Percentiles rank a stretch among this genome's conserved stretches.
Conservation (phyloP, 495 filamentous ascomycete genomes). For the Tirmania nivea region DNA sequence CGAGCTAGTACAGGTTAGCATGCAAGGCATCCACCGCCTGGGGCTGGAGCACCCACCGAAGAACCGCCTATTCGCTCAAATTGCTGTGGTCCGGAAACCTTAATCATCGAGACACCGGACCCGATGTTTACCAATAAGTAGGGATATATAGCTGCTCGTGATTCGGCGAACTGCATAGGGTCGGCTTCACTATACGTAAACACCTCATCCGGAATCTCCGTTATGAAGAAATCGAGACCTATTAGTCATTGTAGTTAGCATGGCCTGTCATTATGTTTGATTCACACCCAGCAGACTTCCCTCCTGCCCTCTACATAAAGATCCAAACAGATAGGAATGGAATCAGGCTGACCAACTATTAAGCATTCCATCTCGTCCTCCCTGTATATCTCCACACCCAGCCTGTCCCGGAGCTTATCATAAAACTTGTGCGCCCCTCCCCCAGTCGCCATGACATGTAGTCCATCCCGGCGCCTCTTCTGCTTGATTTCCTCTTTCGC, state of each 20-base stretch:
- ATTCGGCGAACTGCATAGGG: conserved; percentile 63
- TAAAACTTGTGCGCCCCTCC: conserved; percentile 93
- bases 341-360: conserved; percentile 50
- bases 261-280: background rate
- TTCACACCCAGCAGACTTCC: no score
- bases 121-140: conserved; percentile 97
- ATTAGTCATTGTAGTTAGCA: background rate
- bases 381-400: conserved; percentile 67
- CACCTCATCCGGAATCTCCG: conserved; percentile 84
- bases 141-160: conserved; percentile 62
- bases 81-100: conserved; percentile 68
- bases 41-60: conserved; percentile 24
- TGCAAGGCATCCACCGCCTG: background rate
- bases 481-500: conserved; percentile 18
- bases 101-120: conserved; percentile 97
- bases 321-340: background rate
- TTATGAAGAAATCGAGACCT: conserved; percentile 97
- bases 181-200: conserved; percentile 81
- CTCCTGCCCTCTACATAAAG: background rate
- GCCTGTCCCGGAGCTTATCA: conserved; percentile 56
- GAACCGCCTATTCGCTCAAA: conserved; percentile 86
- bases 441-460: conserved; percentile 85
- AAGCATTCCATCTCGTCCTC: conserved; percentile 99
- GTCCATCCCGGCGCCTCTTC: conserved; percentile 24
- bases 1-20: conserved; percentile 26